Percentiles rank a stretch among this genome's conserved stretches.
phyloP scores from a whole-genome alignment of 257 asterid species.

The Penstemon barbatus region DNA sequence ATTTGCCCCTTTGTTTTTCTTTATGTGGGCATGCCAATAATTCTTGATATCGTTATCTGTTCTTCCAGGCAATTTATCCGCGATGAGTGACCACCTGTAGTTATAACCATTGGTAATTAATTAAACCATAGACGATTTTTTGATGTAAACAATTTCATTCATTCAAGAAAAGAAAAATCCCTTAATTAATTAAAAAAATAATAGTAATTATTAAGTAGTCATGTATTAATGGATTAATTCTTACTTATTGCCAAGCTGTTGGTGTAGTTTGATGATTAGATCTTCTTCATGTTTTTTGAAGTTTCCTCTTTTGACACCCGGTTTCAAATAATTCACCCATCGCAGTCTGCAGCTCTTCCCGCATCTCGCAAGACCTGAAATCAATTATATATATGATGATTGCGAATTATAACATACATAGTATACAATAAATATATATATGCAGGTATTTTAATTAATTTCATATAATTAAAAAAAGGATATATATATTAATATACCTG shows the following conservation, averaged over 20 bases:
- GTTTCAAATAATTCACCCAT: conserved; percentile 53
- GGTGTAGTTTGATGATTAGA: conserved; percentile 34
- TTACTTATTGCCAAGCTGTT: conserved; percentile 46
- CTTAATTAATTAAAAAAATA: too few relatives aligned
- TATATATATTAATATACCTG: background rate
- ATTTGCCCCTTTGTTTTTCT: background rate
- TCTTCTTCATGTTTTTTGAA: conserved; percentile 39
- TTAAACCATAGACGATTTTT: too few relatives aligned
- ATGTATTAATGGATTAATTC: background rate
- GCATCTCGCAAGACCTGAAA: conserved; percentile 46
- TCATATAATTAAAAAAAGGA: too few relatives aligned
- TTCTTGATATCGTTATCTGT: conserved; percentile 27
- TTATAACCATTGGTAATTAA: background rate
- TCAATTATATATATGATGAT: too few relatives aligned
- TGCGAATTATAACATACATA: too few relatives aligned
- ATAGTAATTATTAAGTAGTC: too few relatives aligned
- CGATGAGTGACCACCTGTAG: conserved; percentile 23
- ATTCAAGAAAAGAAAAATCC: background rate
- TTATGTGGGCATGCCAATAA: conserved; percentile 17
- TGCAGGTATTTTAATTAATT: too few relatives aligned
- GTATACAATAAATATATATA: too few relatives aligned
- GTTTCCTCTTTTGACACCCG: conserved; percentile 40
- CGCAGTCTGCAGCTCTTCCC: conserved; percentile 57
- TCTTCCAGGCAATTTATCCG: conserved; percentile 21
- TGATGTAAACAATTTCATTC: background rate